These are phyloP conservation scores for Teratosphaeria pseudoeucalypti DNA, from an alignment of 2,329 filamentous ascomycete genomes.

Conservation along the genomic window DNA sequence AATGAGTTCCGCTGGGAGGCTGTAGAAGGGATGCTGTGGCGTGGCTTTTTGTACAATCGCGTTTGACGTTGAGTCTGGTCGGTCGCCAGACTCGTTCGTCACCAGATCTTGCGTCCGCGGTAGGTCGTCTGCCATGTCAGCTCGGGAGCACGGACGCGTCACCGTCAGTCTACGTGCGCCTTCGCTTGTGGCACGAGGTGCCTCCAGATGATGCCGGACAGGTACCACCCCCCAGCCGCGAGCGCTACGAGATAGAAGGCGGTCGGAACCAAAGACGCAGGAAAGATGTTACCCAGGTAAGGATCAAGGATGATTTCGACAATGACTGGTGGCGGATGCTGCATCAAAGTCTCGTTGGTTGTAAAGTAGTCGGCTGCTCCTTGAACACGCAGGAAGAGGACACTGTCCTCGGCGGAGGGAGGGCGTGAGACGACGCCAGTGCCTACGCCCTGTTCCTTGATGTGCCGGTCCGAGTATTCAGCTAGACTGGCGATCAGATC, in stretches of 20 bases:
- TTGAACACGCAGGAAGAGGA: conserved; percentile 61
- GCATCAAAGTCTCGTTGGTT: conserved; percentile 64
- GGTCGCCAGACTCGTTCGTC: not conserved
- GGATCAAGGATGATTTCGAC: conserved; percentile 81
- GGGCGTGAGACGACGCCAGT: not conserved
- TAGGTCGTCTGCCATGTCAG: not conserved
- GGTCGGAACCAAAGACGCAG: conserved; percentile 64
- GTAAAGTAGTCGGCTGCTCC: conserved; percentile 81
- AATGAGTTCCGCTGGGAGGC: conserved; percentile 37
- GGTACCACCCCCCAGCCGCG: conserved; percentile 41
- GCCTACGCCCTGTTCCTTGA: not conserved
- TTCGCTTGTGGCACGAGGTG: conserved; percentile 9
- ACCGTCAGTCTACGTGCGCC: conserved; percentile 15
- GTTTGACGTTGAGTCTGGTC: not conserved
- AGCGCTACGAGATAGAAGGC: conserved; percentile 57
- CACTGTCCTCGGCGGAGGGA: conserved; percentile 9
- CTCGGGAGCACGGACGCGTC: not conserved
- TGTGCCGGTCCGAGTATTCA: conserved; percentile 14
- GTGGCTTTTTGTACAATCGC: not conserved
- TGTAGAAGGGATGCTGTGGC: conserved; percentile 26
- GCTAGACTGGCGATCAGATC: conserved; percentile 21
- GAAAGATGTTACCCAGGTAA: conserved; percentile 68
- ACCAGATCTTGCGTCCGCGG: not conserved
- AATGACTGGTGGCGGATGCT: conserved; percentile 57
- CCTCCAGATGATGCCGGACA: conserved; percentile 38